Percentiles rank a stretch among this genome's conserved stretches.
Evolutionary conservation across 495 filamentous ascomycete species (phyloP).

Genomic region (Xylaria nigripes): DNA sequence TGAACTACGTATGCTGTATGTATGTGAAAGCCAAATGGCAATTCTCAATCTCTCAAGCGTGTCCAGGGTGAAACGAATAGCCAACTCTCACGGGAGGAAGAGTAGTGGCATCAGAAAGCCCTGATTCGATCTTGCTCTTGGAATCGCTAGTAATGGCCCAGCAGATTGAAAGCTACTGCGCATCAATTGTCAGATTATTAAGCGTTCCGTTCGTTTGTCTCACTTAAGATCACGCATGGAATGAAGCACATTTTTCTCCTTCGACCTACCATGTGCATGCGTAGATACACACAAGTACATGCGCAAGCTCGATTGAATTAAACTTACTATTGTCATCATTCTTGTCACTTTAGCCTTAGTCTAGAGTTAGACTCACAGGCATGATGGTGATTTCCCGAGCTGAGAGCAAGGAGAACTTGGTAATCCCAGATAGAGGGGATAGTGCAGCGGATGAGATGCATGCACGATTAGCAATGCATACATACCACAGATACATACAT

Average conservation of each 20-base stretch:
- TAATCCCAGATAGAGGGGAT: neutral
- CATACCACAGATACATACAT: neutral
- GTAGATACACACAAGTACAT: neutral
- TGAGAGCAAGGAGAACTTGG: neutral
- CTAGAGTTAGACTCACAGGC: neutral
- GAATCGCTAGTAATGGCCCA: constrained; percentile 44
- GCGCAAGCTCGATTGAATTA: neutral
- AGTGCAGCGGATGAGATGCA: neutral
- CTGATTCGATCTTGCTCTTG: constrained; percentile 41
- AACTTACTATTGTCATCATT: neutral
- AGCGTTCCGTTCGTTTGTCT: constrained; percentile 32
- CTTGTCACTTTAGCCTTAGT: neutral
- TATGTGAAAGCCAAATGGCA: neutral
- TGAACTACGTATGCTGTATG: neutral
- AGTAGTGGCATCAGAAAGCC: constrained; percentile 55
- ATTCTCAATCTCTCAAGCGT: constrained; percentile 7
- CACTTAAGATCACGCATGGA: neutral
- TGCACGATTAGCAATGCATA: neutral
- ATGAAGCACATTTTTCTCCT: neutral
- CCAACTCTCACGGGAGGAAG: constrained; percentile 36
- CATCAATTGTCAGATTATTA: constrained; percentile 45
- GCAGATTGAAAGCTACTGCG: constrained; percentile 45
- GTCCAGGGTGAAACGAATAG: constrained; percentile 57
- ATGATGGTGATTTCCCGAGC: neutral
- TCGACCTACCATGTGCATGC: neutral